Evolutionary conservation across 2,329 filamentous ascomycete species (phyloP).

Genomic region (Chaetomiaceae sp.): DNA sequence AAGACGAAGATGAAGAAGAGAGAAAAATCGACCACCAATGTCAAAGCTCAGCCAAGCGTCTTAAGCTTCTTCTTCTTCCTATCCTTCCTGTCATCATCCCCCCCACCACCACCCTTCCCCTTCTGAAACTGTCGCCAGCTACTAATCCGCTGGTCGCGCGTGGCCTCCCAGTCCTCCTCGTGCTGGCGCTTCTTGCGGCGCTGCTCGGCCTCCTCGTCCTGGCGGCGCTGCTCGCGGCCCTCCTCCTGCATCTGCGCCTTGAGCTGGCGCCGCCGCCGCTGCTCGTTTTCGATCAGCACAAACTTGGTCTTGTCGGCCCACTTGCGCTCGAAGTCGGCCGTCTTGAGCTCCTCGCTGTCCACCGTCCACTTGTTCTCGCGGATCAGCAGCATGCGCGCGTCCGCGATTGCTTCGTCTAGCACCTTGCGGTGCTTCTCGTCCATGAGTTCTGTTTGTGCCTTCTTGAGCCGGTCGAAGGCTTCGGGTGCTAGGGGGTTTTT

Average conservation of each 20-base stretch:
- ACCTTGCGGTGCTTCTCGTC: conserved; percentile 86
- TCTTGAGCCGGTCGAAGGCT: conserved; percentile 93
- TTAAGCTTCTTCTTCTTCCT: conserved; percentile 70
- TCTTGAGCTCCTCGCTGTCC: conserved; percentile 81
- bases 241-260: conserved; percentile 97
- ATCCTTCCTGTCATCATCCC: conserved; percentile 34
- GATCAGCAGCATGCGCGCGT: conserved; percentile 91
- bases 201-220: conserved; percentile 77
- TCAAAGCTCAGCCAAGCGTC: conserved; percentile 47
- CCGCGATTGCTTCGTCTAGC: conserved; percentile 91
- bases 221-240: conserved; percentile 78
- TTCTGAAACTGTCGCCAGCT: conserved; percentile 94
- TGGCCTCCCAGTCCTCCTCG: conserved; percentile 93
- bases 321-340: conserved; percentile 72
- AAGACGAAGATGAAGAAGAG: background rate
- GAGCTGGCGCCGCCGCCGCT: conserved; percentile 74
- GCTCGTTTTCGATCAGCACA: conserved; percentile 90
- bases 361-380: conserved; percentile 90
- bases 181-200: conserved; percentile 85
- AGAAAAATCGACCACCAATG: background rate
- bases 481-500: conserved; percentile 85
- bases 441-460: conserved; percentile 84
- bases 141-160: conserved; percentile 81
- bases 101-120: conserved; percentile 46
- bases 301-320: conserved; percentile 89